Conservation (phyloP, 805 yeast species). For the Tanozyma kutaoensis region DNA sequence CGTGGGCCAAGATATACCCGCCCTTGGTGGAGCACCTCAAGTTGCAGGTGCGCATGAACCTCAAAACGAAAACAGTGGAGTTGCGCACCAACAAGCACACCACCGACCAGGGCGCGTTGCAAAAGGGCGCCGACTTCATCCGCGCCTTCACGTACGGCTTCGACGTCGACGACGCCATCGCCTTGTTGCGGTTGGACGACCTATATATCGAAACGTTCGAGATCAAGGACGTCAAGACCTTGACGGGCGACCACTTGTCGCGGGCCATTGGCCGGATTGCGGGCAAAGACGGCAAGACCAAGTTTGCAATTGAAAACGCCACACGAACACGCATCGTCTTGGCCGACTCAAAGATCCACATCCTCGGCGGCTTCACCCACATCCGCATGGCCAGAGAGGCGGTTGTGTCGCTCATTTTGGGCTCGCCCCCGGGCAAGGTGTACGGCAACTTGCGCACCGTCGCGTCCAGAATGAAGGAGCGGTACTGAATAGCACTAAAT, state of each 20-base stretch:
- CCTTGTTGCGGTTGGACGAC: constrained; percentile 87
- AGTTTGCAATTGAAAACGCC: constrained; percentile 96
- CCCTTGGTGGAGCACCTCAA: constrained; percentile 92
- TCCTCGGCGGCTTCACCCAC: constrained; percentile 92
- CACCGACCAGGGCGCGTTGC: constrained; percentile 86
- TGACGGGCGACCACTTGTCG: constrained; percentile 90
- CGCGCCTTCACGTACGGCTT: constrained; percentile 94
- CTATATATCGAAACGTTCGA: constrained; percentile 95
- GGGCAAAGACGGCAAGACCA: constrained; percentile 98
- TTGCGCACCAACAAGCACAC: constrained; percentile 73
- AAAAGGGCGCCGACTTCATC: constrained; percentile 94
- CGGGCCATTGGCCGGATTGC: constrained; percentile 99
- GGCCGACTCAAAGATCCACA: constrained; percentile 94
- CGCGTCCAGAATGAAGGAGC: constrained; percentile 93
- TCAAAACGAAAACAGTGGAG: constrained; percentile 78
- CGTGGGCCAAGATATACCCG: constrained; percentile 91
- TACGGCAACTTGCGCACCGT: constrained; percentile 95
- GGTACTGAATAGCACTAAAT: too few species aligned
- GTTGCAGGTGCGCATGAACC: constrained; percentile 91
- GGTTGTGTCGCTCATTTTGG: constrained; percentile 86
- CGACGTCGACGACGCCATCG: constrained; percentile 94
- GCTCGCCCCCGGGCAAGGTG: constrained; percentile 97
- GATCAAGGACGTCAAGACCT: constrained; percentile 90
- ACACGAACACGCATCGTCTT: constrained; percentile 95
- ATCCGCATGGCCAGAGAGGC: constrained; percentile 98